Percentiles rank a stretch among this genome's conserved stretches.
These are phyloP conservation scores for Apiospora phragmitis DNA, from an alignment of 2,329 filamentous ascomycete genomes.

Conservation along the genomic window DNA sequence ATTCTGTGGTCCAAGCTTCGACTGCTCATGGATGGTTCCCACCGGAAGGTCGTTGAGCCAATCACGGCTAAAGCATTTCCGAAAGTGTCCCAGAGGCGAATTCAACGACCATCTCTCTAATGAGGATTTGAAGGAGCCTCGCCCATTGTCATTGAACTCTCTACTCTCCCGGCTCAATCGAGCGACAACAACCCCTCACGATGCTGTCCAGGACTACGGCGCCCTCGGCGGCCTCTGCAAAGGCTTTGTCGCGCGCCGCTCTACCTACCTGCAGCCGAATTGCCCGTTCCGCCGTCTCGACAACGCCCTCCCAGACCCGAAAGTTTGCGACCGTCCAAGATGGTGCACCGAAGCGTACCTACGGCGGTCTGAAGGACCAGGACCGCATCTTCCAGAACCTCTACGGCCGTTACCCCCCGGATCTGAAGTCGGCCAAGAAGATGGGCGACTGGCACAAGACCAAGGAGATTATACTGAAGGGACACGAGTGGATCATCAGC, in stretches of 20 bases:
- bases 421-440: constrained; percentile 92
- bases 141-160: constrained; percentile 28
- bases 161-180: constrained; percentile 36
- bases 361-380: constrained; percentile 91
- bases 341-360: constrained; percentile 66
- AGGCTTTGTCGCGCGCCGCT: constrained; percentile 39
- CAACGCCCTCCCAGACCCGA: constrained; percentile 58
- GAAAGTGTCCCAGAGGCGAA: constrained; percentile 13
- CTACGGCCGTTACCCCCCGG: constrained; percentile 88
- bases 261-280: constrained; percentile 35
- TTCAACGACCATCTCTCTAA: constrained; percentile 10
- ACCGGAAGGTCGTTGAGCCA: constrained; percentile 13
- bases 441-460: constrained; percentile 99
- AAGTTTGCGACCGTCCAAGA: constrained; percentile 82
- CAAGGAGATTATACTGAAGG: constrained; percentile 96
- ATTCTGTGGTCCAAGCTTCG: constrained; percentile 16
- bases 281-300: constrained; percentile 43
- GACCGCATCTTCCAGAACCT: constrained; percentile 99
- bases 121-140: constrained; percentile 11
- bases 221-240: constrained; percentile 41
- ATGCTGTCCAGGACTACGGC: constrained; percentile 47
- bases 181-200: constrained; percentile 32
- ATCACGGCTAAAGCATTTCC: constrained; percentile 15
- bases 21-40: not conserved
- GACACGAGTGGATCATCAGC: constrained; percentile 97